These are phyloP conservation scores for Peronospora tabacina DNA, from an alignment of 352 stramenopile genomes.

Conservation along the genomic window DNA sequence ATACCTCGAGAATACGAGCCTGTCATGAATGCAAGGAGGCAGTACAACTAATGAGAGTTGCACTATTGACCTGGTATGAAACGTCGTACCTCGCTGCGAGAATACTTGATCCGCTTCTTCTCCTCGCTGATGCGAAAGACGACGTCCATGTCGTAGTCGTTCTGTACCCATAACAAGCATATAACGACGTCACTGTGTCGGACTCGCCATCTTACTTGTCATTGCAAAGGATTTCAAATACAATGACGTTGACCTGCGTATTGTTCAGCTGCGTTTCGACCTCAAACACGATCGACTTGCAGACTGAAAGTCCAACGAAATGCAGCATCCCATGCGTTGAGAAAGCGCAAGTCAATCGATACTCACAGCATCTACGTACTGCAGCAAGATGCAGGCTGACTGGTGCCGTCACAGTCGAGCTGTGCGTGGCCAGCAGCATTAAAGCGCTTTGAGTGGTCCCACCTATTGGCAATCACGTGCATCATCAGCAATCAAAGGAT, in stretches of 20 bases:
- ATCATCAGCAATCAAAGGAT: not conserved
- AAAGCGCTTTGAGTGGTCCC: constrained; percentile 79
- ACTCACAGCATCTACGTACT: constrained; percentile 29
- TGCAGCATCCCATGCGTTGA: not conserved
- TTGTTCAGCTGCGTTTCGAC: constrained; percentile 78
- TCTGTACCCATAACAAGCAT: constrained; percentile 17
- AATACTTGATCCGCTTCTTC: constrained; percentile 82
- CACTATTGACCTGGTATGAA: constrained; percentile 3
- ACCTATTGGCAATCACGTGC: constrained; percentile 28
- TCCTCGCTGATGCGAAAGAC: constrained; percentile 83
- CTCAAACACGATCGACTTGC: constrained; percentile 73
- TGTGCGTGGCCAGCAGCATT: constrained; percentile 47
- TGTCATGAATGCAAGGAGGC: constrained; percentile 10
- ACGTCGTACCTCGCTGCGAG: constrained; percentile 47
- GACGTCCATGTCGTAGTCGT: constrained; percentile 78
- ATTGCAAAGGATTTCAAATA: not conserved
- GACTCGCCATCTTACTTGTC: not conserved
- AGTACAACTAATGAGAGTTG: not conserved
- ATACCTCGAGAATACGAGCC: constrained; percentile 78
- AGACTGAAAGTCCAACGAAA: constrained; percentile 33
- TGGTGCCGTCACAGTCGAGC: constrained; percentile 54
- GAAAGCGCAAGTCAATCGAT: not conserved
- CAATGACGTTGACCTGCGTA: constrained; percentile 32
- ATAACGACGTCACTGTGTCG: not conserved
- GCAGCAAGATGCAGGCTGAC: constrained; percentile 58